Evolutionary conservation across 78 protist genomes (phyloP), one percentile per base, ranked within the genome.

Genomic region (Guillardia theta): DNA sequence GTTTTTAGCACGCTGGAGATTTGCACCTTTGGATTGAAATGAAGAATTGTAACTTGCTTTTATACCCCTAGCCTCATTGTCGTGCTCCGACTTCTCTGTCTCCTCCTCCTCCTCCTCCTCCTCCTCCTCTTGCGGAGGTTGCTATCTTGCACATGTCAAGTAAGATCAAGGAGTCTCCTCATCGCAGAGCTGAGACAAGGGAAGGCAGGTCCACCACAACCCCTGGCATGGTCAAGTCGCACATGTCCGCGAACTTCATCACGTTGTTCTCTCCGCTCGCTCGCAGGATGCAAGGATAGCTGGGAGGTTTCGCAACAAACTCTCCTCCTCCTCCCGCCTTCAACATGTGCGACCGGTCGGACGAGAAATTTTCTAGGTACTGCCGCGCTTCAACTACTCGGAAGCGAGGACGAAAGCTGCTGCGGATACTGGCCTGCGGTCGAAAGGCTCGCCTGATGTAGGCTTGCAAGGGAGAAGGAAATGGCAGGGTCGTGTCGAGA

Each of bases 261-360:
- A 58, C 27, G 70, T 58, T 58, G 70, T 30, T 58, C 58, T 10
- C 15, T 8, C 70, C 70, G 2, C 70, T 8, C 70, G 27, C 70
- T 24, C 70, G 27, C 70, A 58, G 70, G 27, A 58, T 1, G 70
- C 70, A 58, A 24, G 2, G 39, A 30, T 58, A 58, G 39, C 39
- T 0, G 27, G 70, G 70, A 24, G 70, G 70, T 30, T 24, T 8
- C 2, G 70, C 70, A 24, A 58, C 39, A 30, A 9, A 58, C 70
- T 24, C 21, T 0, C 70, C 70, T 58, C 39, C 6, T 0, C 70
- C 70, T 0, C 27, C 70, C 27, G 39, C 70, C 6, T 58, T 8
- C 70, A 78, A 48, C 90, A 78, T 78, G 48, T 78, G 90, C 90
- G 90, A 78, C 30, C 90, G 45, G 48, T 78, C 90, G 18, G 90